Conservation (phyloP, 2,329 filamentous ascomycete species). For the Arachnopeziza araneosa region DNA sequence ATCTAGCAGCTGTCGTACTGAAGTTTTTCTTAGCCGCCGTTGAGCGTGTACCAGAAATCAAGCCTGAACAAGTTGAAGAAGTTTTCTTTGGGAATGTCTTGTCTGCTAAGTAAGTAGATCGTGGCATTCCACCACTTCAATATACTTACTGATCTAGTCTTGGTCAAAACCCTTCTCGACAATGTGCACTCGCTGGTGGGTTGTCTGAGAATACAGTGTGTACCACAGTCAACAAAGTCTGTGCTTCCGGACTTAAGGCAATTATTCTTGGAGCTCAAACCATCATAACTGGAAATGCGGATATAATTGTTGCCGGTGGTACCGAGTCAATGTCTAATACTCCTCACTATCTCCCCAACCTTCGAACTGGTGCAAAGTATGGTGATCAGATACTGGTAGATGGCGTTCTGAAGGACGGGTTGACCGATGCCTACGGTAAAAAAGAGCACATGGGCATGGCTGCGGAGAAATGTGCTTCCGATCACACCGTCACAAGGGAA, state of each 20-base stretch:
- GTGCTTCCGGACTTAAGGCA: conserved; percentile 90
- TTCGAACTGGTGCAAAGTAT: conserved; percentile 88
- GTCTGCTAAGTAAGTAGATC: conserved; percentile 71
- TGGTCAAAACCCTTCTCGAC: conserved; percentile 92
- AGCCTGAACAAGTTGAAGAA: conserved; percentile 86
- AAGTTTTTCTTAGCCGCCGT: conserved; percentile 56
- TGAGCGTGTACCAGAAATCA: conserved; percentile 78
- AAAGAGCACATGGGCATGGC: conserved; percentile 95
- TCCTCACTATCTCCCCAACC: conserved; percentile 87
- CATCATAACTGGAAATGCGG: conserved; percentile 93
- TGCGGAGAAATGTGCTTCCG: conserved; percentile 84
- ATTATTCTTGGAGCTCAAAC: conserved; percentile 93
- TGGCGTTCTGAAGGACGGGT: conserved; percentile 87
- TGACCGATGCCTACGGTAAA: conserved; percentile 86
- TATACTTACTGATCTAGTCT: conserved; percentile 49
- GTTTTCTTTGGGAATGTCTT: conserved; percentile 98
- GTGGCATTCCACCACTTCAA: not conserved
- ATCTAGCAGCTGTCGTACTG: conserved; percentile 7
- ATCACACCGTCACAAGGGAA: conserved; percentile 76
- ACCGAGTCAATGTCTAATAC: conserved; percentile 98
- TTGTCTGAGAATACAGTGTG: conserved; percentile 73
- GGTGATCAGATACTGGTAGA: conserved; percentile 86
- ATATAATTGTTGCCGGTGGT: conserved; percentile 88
- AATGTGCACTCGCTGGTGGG: conserved; percentile 86
- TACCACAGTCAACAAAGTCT: conserved; percentile 98